Evolutionary conservation across 208 protist species (phyloP).

Genomic region (Leishmania arabica): DNA sequence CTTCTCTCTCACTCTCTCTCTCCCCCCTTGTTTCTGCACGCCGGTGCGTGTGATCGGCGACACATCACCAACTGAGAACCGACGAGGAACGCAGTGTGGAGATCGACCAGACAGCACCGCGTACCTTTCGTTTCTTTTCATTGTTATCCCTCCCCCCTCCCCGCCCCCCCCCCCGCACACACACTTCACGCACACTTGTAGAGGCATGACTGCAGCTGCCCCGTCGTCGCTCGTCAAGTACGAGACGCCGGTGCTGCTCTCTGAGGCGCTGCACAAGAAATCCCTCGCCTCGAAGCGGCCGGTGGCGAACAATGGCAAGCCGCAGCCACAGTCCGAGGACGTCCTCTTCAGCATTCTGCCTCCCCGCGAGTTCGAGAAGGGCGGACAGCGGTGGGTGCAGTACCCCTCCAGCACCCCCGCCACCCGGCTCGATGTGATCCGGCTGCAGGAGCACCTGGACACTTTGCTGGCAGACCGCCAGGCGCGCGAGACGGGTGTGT

Average conservation of each 20-base stretch:
- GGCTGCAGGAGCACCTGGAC: constrained; percentile 96
- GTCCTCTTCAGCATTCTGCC: constrained; percentile 93
- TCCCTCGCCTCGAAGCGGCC: constrained; percentile 48
- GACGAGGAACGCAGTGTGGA: neutral
- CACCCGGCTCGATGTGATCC: constrained; percentile 91
- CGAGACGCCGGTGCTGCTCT: constrained; percentile 87
- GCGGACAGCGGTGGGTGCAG: constrained; percentile 87
- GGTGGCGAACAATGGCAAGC: constrained; percentile 11
- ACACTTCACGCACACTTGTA: neutral
- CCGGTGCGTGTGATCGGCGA: neutral
- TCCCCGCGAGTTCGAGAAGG: constrained; percentile 88
- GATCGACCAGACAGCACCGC: neutral
- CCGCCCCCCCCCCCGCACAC: neutral
- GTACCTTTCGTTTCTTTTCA: neutral
- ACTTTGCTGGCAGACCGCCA: constrained; percentile 92
- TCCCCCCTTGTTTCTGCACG: neutral
- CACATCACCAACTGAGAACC: neutral
- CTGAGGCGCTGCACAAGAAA: constrained; percentile 76
- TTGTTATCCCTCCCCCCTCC: neutral
- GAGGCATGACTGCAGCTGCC: constrained; percentile 23
- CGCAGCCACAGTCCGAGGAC: constrained; percentile 81
- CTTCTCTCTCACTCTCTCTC: neutral
- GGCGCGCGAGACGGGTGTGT: constrained; percentile 98
- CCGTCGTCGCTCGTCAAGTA: constrained; percentile 86
- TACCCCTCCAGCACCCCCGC: constrained; percentile 89